Percentiles rank a stretch among this genome's conserved stretches.
phyloP scores from a whole-genome alignment of 2,329 filamentous ascomycete genomes.

The Claviceps humidiphila region DNA sequence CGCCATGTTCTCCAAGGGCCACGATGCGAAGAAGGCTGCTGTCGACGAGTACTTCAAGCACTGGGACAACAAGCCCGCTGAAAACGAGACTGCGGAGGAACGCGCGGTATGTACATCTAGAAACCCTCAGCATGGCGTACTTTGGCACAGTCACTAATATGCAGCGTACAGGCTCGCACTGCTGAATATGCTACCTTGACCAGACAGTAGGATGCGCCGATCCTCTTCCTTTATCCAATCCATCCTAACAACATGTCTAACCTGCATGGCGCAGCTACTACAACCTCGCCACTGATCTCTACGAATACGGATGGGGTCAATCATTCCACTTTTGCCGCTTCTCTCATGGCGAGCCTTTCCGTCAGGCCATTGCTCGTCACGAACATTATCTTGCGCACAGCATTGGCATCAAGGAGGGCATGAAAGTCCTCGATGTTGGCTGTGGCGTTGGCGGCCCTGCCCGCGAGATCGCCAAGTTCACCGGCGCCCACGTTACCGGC shows the following conservation, averaged over 20 bases:
- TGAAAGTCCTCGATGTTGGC: constrained; percentile 89
- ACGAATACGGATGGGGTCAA: constrained; percentile 94
- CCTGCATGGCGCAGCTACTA: constrained; percentile 54
- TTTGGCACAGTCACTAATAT: constrained; percentile 7
- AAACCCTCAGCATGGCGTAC: not conserved
- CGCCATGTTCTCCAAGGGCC: constrained; percentile 77
- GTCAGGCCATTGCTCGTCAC: constrained; percentile 85
- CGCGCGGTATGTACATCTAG: constrained; percentile 48
- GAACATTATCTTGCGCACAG: constrained; percentile 93
- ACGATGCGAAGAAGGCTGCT: constrained; percentile 60
- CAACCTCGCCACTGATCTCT: constrained; percentile 89
- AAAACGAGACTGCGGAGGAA: constrained; percentile 68
- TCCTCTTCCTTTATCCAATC: not conserved
- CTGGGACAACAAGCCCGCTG: constrained; percentile 74
- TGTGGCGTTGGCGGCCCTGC: constrained; percentile 95
- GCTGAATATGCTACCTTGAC: constrained; percentile 89
- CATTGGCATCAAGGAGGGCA: constrained; percentile 73
- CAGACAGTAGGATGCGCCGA: constrained; percentile 55
- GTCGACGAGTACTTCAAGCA: constrained; percentile 93
- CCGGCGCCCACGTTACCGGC: constrained; percentile 75
- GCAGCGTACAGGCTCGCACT: constrained; percentile 49
- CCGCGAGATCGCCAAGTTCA: constrained; percentile 92
- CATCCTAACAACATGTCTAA: constrained; percentile 7
- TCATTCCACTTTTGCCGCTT: constrained; percentile 98
- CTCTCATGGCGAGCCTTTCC: constrained; percentile 72